A percentile compares a stretch with the other conserved stretches of the same genome.
These are phyloP conservation scores for Wilcoxina mikolae DNA, from an alignment of 495 filamentous ascomycete species.

Conservation along the genomic window DNA sequence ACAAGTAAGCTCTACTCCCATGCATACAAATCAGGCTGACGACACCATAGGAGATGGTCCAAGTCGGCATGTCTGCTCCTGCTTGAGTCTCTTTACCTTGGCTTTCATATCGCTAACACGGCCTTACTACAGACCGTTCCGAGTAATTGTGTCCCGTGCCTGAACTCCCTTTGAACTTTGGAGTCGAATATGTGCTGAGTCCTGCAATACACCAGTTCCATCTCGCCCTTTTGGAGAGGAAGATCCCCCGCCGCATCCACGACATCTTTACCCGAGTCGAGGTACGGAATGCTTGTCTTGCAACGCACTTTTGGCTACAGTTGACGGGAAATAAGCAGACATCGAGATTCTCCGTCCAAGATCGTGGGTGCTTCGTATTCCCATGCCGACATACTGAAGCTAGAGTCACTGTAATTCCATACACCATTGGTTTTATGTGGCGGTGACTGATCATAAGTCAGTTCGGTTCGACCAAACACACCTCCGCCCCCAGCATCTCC, in stretches of 20 bases:
- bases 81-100: too few species aligned
- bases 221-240: slow-evolving; percentile 82
- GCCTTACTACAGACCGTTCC: slow-evolving; percentile 39
- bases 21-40: background rate
- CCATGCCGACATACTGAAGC: slow-evolving; percentile 84
- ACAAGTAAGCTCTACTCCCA: background rate
- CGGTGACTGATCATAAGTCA: slow-evolving; percentile 21
- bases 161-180: background rate
- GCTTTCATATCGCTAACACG: background rate
- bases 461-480: slow-evolving; percentile 44
- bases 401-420: slow-evolving; percentile 51
- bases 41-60: slow-evolving; percentile 77
- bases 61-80: slow-evolving; percentile 62
- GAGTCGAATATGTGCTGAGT: slow-evolving; percentile 13
- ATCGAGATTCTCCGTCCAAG: slow-evolving; percentile 35
- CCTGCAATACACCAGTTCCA: slow-evolving; percentile 41
- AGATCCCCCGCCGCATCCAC: slow-evolving; percentile 32
- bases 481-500: slow-evolving; percentile 30
- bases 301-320: background rate
- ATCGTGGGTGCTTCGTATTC: slow-evolving; percentile 96
- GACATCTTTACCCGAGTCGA: slow-evolving; percentile 1
- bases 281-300: slow-evolving; percentile 1
- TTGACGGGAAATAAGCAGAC: slow-evolving; percentile 10
- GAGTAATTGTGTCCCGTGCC: slow-evolving; percentile 36
- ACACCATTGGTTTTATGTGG: background rate